Conservation (phyloP, 208 protist genomes). For the Trypanosoma avium region DNA sequence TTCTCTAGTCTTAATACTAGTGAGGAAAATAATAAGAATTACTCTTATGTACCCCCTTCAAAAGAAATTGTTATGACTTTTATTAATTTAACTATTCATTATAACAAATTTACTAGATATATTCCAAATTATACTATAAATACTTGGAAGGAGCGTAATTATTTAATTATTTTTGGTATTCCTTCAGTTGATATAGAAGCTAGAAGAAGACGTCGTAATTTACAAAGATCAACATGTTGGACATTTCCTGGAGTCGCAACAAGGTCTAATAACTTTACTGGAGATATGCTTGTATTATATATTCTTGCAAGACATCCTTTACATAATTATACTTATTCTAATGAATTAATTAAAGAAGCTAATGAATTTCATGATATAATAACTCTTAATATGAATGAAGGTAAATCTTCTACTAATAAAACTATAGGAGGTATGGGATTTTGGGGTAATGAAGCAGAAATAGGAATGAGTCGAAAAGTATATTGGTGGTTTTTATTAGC, state of each 20-base stretch:
- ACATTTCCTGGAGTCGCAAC: constrained; percentile 38
- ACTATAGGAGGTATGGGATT: constrained; percentile 4
- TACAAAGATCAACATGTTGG: constrained; percentile 40
- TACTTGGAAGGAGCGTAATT: neutral
- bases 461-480: constrained; percentile 36
- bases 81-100: no score
- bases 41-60: no score
- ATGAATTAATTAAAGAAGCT: constrained; percentile 33
- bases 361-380: constrained; percentile 25
- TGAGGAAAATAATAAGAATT: no score
- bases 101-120: no score
- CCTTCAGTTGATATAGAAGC: constrained; percentile 34
- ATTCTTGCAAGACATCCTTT: no score
- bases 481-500: constrained; percentile 34
- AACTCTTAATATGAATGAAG: constrained; percentile 35
- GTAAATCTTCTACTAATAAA: constrained; percentile 24
- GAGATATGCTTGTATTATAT: constrained; percentile 27
- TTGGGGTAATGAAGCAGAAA: constrained; percentile 32
- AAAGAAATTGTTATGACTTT: no score
- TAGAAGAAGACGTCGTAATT: constrained; percentile 16
- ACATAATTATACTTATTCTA: constrained; percentile 15
- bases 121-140: neutral
- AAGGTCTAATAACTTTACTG: constrained; percentile 26
- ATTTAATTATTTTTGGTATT: constrained; percentile 40
- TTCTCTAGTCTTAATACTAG: no score